Evolutionary conservation across 2,329 filamentous ascomycete genomes (phyloP).

Genomic region (Cercospora citrullina): DNA sequence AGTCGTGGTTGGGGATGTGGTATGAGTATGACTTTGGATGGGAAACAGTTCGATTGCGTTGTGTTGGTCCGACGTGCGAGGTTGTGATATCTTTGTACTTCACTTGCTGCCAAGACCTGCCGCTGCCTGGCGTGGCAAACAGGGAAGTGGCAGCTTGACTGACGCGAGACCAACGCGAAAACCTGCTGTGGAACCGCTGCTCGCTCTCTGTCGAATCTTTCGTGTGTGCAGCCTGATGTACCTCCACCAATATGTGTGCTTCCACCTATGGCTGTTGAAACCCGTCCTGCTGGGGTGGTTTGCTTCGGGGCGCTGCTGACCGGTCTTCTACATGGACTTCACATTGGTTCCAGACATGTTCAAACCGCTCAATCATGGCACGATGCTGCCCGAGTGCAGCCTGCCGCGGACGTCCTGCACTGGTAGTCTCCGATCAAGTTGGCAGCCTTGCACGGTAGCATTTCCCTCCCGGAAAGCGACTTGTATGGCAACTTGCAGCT

Average conservation of each 20-base stretch:
- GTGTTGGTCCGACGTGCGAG: neutral
- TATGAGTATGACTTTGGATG: neutral
- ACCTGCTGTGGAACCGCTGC: constrained; percentile 1
- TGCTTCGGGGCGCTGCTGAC: neutral
- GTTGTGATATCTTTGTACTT: constrained; percentile 2
- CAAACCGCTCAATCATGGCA: neutral
- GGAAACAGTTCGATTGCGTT: neutral
- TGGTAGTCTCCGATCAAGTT: neutral
- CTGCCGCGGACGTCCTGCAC: neutral
- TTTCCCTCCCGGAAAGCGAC: neutral
- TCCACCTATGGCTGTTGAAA: neutral
- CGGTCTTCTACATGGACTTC: neutral
- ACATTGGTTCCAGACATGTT: neutral
- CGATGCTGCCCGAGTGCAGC: neutral
- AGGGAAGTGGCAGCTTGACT: constrained; percentile 6
- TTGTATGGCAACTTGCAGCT: neutral
- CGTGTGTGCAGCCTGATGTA: neutral
- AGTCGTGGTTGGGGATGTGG: neutral
- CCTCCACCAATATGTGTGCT: neutral
- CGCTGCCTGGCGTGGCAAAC: constrained; percentile 11
- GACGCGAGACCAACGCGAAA: constrained; percentile 10
- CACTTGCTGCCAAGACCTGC: constrained; percentile 2
- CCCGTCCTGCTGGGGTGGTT: neutral
- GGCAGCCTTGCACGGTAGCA: neutral
- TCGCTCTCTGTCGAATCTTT: neutral